A percentile compares a stretch with the other conserved stretches of the same genome.
phyloP scores from a whole-genome alignment of 73 alveolate species.

The Uronychia binucleata region DNA sequence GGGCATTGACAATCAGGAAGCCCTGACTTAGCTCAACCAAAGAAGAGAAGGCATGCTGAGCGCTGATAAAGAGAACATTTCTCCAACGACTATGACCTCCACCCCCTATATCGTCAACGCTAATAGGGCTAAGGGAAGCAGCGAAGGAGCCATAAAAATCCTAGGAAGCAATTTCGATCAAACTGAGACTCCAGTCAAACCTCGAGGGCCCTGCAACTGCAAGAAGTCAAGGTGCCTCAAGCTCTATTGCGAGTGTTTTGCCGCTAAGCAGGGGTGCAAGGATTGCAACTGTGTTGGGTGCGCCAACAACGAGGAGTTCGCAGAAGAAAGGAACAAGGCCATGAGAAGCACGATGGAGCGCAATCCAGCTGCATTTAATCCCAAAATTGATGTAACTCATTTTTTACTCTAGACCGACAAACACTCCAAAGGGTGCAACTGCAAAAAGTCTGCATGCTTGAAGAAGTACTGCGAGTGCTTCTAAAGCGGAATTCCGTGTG shows the following conservation, averaged over 20 bases:
- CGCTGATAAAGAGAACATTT: background rate
- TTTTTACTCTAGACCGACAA: background rate
- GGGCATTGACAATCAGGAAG: background rate
- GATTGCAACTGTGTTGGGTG: constrained; percentile 96
- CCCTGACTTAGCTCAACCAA: background rate
- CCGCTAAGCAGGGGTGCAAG: constrained; percentile 51
- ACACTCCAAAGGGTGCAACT: constrained; percentile 68
- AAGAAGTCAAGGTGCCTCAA: constrained; percentile 76
- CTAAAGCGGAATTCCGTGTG: constrained; percentile 78
- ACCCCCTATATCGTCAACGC: background rate
- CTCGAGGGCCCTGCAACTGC: constrained; percentile 63
- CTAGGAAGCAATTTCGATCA: no score
- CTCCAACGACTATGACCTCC: background rate
- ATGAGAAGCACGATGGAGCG: constrained; percentile 86
- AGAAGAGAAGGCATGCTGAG: no score
- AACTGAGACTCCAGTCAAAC: background rate
- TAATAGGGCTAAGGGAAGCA: no score
- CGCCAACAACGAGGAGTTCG: constrained; percentile 88
- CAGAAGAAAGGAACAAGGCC: constrained; percentile 75
- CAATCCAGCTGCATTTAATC: constrained; percentile 95
- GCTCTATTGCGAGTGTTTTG: constrained; percentile 82
- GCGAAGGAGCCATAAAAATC: no score
- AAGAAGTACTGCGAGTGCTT: constrained; percentile 92
- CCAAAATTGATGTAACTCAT: constrained; percentile 57
- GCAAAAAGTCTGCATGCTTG: constrained; percentile 85